Conservation (phyloP, 345 rosid genomes). For the Brassica rapa region DNA sequence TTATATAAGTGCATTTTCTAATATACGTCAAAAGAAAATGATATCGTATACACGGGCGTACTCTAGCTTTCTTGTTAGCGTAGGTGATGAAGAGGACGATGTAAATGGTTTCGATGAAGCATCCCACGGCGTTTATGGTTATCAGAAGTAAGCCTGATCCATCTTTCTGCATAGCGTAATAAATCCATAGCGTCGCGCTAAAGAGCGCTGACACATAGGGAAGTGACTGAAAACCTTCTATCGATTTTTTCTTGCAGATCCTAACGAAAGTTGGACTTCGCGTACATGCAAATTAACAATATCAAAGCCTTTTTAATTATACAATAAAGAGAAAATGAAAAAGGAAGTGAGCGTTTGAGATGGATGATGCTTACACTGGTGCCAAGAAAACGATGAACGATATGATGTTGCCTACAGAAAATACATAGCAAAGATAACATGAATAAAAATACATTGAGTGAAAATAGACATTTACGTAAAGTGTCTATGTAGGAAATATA, state of each 20-base stretch:
- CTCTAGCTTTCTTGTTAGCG: conserved; percentile 59
- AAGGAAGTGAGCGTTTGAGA: neutral
- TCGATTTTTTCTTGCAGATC: conserved; percentile 64
- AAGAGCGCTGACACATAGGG: conserved; percentile 75
- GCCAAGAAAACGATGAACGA: conserved; percentile 66
- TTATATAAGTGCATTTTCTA: neutral
- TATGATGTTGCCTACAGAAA: conserved; percentile 59
- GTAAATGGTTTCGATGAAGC: conserved; percentile 62
- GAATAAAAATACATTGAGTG: neutral
- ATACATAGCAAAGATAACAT: conserved; percentile 7
- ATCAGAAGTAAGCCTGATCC: conserved; percentile 61
- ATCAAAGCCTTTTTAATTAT: neutral
- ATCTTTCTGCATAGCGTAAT: conserved; percentile 58
- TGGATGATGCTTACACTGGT: conserved; percentile 58
- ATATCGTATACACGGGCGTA: conserved; percentile 23
- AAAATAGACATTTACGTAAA: neutral
- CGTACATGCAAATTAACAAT: neutral
- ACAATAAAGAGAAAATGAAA: neutral
- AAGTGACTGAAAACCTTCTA: conserved; percentile 68
- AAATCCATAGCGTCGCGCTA: conserved; percentile 70
- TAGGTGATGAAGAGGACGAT: conserved; percentile 56
- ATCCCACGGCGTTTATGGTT: conserved; percentile 64
- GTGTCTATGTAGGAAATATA: neutral
- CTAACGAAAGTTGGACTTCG: conserved; percentile 65
- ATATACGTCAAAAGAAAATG: neutral